Conservation (phyloP, 805 yeast genomes). For the Candida vaughaniae region DNA sequence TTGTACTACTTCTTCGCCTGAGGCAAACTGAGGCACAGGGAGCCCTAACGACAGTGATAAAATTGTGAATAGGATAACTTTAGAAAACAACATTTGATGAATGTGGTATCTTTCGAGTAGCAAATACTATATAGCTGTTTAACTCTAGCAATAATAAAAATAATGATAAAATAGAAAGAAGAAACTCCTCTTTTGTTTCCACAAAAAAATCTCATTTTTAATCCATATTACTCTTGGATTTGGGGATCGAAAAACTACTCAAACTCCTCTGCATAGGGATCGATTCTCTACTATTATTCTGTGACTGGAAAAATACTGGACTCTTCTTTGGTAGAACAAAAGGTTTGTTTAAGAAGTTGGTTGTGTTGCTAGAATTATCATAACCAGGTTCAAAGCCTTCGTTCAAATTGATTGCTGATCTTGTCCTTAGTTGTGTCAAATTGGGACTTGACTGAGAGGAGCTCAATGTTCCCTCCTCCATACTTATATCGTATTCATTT, state of each 20-base stretch:
- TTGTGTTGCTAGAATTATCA: conserved; percentile 10
- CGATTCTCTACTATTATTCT: conserved; percentile 26
- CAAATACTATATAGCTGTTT: too few relatives aligned
- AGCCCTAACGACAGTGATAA: too few relatives aligned
- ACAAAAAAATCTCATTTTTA: too few relatives aligned
- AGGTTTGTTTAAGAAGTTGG: conserved; percentile 37
- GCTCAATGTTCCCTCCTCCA: conserved; percentile 35
- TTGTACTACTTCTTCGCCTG: too few relatives aligned
- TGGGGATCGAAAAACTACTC: conserved; percentile 17
- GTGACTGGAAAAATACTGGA: conserved; percentile 12
- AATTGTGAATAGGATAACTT: too few relatives aligned
- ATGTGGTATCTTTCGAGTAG: too few relatives aligned
- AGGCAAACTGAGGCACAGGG: too few relatives aligned
- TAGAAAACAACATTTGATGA: too few relatives aligned
- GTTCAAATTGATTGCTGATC: conserved; percentile 34
- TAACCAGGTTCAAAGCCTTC: conserved; percentile 7
- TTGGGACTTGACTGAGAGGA: conserved; percentile 19
- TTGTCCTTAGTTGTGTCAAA: conserved; percentile 27
- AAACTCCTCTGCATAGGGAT: conserved; percentile 17
- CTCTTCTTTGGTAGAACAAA: conserved; percentile 30
- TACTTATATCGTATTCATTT: conserved; percentile 20
- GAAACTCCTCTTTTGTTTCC: too few relatives aligned
- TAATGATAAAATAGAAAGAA: too few relatives aligned
- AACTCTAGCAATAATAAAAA: too few relatives aligned
- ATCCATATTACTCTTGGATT: conserved; percentile 2